Evolutionary conservation across 495 filamentous ascomycete genomes (phyloP).

Genomic region (Xylaria grammica): DNA sequence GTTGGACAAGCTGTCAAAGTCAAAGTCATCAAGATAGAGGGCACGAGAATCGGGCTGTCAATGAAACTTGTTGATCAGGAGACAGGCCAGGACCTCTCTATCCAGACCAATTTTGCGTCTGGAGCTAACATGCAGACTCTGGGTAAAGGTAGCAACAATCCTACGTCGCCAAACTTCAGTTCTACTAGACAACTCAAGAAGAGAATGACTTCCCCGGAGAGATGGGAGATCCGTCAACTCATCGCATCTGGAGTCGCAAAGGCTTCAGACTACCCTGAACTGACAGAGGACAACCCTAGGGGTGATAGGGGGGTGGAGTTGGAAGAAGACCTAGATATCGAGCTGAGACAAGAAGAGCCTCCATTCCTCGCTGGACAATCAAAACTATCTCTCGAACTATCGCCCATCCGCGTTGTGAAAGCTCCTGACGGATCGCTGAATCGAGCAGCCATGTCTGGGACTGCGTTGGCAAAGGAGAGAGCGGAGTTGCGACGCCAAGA

Average conservation of each 20-base stretch:
- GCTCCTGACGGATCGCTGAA: slow-evolving; percentile 96
- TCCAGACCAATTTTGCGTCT: slow-evolving; percentile 80
- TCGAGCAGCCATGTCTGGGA: slow-evolving; percentile 91
- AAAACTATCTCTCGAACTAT: slow-evolving; percentile 91
- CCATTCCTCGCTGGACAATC: slow-evolving; percentile 96
- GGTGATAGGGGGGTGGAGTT: slow-evolving; percentile 90
- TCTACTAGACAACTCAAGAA: slow-evolving; percentile 75
- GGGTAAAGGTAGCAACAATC: slow-evolving; percentile 65
- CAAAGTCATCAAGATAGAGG: slow-evolving; percentile 88
- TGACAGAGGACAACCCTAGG: slow-evolving; percentile 87
- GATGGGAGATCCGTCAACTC: slow-evolving; percentile 96
- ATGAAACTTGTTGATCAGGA: slow-evolving; percentile 98
- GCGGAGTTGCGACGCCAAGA: slow-evolving; percentile 89
- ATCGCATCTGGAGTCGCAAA: slow-evolving; percentile 94
- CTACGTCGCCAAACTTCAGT: slow-evolving; percentile 23
- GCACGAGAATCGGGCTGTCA: slow-evolving; percentile 78
- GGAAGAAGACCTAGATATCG: slow-evolving; percentile 97
- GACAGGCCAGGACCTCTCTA: slow-evolving; percentile 82
- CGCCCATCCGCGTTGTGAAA: slow-evolving; percentile 94
- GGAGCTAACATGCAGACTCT: slow-evolving; percentile 90
- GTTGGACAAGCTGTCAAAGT: slow-evolving; percentile 86
- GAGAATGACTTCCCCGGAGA: slow-evolving; percentile 91
- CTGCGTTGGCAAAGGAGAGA: slow-evolving; percentile 86
- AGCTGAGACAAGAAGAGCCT: slow-evolving; percentile 93
- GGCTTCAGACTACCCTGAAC: slow-evolving; percentile 88